Conservation (phyloP, 2,329 filamentous ascomycete species). For the Aureobasidium lini region DNA sequence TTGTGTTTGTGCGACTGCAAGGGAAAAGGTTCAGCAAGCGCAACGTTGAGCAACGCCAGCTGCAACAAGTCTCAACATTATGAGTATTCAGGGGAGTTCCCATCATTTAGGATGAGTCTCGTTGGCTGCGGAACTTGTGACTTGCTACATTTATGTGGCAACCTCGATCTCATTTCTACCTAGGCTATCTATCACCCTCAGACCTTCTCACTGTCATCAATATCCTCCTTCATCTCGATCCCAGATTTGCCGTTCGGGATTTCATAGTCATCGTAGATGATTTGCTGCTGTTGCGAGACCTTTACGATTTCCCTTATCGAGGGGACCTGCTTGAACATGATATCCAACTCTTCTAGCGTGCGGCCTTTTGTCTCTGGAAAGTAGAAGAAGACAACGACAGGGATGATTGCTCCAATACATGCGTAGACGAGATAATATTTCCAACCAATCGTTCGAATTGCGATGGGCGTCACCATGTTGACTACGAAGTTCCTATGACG, state of each 20-base stretch:
- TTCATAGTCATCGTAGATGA: background rate
- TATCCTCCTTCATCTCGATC: background rate
- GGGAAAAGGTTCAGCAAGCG: no score
- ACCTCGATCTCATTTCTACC: no score
- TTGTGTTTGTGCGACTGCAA: no score
- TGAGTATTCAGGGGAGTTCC: no score
- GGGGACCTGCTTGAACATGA: slow-evolving; percentile 20
- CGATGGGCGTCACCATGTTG: slow-evolving; percentile 33
- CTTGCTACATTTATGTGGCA: no score
- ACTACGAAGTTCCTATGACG: background rate
- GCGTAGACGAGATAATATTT: slow-evolving; percentile 45
- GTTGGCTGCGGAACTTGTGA: no score
- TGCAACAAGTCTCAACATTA: no score
- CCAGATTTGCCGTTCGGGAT: background rate
- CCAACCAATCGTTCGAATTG: slow-evolving; percentile 40
- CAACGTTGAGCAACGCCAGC: no score
- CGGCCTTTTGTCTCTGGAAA: slow-evolving; percentile 44
- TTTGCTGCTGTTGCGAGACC: background rate
- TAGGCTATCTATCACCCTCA: background rate
- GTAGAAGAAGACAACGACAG: slow-evolving; percentile 49
- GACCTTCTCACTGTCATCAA: background rate
- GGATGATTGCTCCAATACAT: slow-evolving; percentile 43
- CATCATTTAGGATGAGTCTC: no score
- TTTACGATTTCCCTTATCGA: background rate
- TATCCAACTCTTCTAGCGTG: slow-evolving; percentile 51